Conservation (phyloP, 148 eudicot species). For the Nepenthes mirabilis region DNA sequence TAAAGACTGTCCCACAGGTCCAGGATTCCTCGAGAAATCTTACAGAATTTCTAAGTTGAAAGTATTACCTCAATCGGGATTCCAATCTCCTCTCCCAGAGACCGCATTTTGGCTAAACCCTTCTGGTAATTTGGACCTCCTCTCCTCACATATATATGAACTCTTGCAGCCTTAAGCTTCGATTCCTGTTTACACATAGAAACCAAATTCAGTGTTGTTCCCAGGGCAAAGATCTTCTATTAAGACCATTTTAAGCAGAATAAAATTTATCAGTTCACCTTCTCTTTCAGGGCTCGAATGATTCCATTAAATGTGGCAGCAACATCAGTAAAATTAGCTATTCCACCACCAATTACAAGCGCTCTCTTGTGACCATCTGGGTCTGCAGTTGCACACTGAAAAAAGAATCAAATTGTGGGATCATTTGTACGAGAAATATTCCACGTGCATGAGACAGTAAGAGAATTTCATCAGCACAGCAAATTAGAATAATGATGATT, state of each 20-base stretch:
- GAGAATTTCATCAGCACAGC: too few species aligned
- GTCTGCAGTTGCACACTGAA: constrained; percentile 86
- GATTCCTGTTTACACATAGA: constrained; percentile 33
- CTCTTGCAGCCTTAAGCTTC: constrained; percentile 62
- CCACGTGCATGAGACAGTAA: background rate
- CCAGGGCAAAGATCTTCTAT: background rate
- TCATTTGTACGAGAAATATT: background rate
- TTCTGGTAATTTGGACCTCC: constrained; percentile 88
- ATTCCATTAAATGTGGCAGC: constrained; percentile 91
- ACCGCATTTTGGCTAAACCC: constrained; percentile 67
- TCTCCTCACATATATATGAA: constrained; percentile 72
- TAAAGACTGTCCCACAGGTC: too few species aligned
- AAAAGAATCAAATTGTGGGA: background rate
- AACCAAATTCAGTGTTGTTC: background rate
- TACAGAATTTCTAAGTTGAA: too few species aligned
- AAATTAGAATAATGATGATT: too few species aligned
- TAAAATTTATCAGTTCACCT: constrained; percentile 18
- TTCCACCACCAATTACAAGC: constrained; percentile 83
- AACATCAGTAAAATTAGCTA: constrained; percentile 92
- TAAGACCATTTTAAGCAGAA: background rate
- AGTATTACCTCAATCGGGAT: constrained; percentile 46
- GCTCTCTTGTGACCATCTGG: constrained; percentile 85
- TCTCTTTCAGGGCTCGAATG: constrained; percentile 60
- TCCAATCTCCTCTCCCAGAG: constrained; percentile 65
- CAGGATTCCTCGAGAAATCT: too few species aligned